These are phyloP conservation scores for Senna siamea DNA, from an alignment of 306 rosid species.

Conservation along the genomic window DNA sequence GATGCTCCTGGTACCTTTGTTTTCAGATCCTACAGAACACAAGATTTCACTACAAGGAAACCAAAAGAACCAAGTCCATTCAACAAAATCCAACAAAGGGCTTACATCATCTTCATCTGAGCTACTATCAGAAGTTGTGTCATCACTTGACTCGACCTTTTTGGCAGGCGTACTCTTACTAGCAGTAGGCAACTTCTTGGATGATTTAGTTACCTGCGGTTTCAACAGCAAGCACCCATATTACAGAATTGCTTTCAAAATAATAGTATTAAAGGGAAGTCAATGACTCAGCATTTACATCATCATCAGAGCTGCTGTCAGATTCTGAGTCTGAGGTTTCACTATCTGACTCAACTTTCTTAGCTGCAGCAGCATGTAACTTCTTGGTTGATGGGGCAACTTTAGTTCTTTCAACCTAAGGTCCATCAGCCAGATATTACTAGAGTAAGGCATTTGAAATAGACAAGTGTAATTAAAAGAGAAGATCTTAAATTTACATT, in stretches of 20 bases:
- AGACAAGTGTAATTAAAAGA: background rate
- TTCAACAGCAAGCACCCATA: background rate
- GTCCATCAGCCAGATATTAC: background rate
- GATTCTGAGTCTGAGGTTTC: constrained; percentile 35
- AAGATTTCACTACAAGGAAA: background rate
- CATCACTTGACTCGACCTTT: constrained; percentile 18
- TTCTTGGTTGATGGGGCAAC: constrained; percentile 1
- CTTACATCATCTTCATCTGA: constrained; percentile 21
- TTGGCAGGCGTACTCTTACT: constrained; percentile 25
- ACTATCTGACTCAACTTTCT: constrained; percentile 17
- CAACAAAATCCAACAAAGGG: background rate
- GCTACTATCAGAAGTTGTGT: constrained; percentile 1
- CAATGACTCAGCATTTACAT: constrained; percentile 4
- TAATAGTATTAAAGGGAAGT: background rate
- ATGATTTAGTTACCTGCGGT: constrained; percentile 6
- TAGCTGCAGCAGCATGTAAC: background rate
- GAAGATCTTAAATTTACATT: background rate
- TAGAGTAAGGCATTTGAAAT: background rate
- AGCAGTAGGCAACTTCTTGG: constrained; percentile 4
- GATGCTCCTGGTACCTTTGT: background rate
- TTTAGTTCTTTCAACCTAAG: background rate
- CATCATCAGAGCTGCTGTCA: constrained; percentile 41
- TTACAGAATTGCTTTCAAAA: background rate
- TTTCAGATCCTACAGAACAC: constrained; percentile 5
- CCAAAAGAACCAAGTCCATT: background rate